Base-by-base conservation (phyloP, 176 grass and related monocot genomes). In the Chloris gayana region DNA sequence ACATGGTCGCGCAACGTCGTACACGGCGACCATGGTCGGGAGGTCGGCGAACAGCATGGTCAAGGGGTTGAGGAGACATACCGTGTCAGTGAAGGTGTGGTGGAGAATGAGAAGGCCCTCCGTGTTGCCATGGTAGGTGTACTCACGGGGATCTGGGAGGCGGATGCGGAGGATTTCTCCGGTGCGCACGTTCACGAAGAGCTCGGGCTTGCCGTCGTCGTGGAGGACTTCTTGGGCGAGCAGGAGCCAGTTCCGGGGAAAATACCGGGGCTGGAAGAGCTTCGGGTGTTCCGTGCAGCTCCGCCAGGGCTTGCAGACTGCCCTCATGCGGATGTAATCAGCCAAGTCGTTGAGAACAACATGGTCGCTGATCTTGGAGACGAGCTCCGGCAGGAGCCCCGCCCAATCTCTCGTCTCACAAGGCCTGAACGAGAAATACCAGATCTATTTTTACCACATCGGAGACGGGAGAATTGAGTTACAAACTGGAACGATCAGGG, bases 101-200 rank as follows among this genome's bases (percentile, higher is more conserved):
- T 57, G 14, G 5, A 70, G 68, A 29, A 82, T 19, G 13, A 72
- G 30, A 1, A 82, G 37, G 27, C 79, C 79, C 39, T 72, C 68
- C 4, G 39, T 13, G 27, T 22, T 62, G 21, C 68, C 38, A 17
- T 49, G 29, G 2, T 63, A 4, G 0, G 25, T 59, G 41, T 82
- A 35, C 2, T 7, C 4, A 1, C 0, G 0, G 14, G 54, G 27
- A 1, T 14, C 31, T 7, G 45, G 69, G 2, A 72, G 2, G 26
- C 22, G 39, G 68, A 63, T 14, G 0, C 27, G 1, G 4, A 81
- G 30, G 19, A 19, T 4, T 7, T 37, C 56, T 8, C 68, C 54
- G 13, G 54, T 72, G 18, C n/a, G 79, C 39, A 33, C 29, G 21
- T 81, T 62, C 0, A 71, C 0, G 27, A 81, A 62, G 7, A 26